Percentiles rank a stretch among this genome's conserved stretches.
These are phyloP conservation scores for Yamadazyma trypodendri DNA, from an alignment of 1,139 yeast genomes.

Conservation along the genomic window DNA sequence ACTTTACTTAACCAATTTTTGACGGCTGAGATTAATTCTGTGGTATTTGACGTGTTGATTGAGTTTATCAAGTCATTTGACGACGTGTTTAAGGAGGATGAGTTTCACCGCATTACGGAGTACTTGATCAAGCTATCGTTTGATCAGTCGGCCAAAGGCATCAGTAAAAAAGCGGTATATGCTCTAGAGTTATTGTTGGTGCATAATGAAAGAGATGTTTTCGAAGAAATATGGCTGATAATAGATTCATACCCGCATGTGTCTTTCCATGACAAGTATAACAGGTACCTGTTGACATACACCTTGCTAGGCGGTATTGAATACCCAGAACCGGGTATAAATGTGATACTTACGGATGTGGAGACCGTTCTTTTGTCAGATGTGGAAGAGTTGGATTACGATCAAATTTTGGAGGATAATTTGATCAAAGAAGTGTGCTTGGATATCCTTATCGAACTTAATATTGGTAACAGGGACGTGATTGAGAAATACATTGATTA, in stretches of 20 bases:
- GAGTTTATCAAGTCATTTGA: constrained; percentile 62
- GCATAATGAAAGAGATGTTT: constrained; percentile 3
- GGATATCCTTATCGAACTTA: constrained; percentile 35
- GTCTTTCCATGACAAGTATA: constrained; percentile 4
- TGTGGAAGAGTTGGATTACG: constrained; percentile 44
- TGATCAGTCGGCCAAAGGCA: constrained; percentile 34
- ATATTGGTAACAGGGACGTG: constrained; percentile 9
- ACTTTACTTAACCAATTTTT: constrained; percentile 18
- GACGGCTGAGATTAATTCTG: neutral
- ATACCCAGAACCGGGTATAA: neutral
- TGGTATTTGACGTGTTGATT: constrained; percentile 56
- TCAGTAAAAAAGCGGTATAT: constrained; percentile 54
- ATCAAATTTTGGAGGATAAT: constrained; percentile 33
- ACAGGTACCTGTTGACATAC: constrained; percentile 10
- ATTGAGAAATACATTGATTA: constrained; percentile 47
- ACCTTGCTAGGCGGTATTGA: constrained; percentile 9
- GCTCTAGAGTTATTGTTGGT: constrained; percentile 50
- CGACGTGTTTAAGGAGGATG: constrained; percentile 39
- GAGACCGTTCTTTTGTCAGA: neutral
- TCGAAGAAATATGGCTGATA: constrained; percentile 7
- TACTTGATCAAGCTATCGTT: constrained; percentile 42
- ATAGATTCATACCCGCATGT: constrained; percentile 8
- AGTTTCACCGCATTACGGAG: constrained; percentile 35
- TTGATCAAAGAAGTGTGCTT: constrained; percentile 49
- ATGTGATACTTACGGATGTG: neutral